Evolutionary conservation across 2,329 filamentous ascomycete species (phyloP).

Genomic region (Venturia carpophila): DNA sequence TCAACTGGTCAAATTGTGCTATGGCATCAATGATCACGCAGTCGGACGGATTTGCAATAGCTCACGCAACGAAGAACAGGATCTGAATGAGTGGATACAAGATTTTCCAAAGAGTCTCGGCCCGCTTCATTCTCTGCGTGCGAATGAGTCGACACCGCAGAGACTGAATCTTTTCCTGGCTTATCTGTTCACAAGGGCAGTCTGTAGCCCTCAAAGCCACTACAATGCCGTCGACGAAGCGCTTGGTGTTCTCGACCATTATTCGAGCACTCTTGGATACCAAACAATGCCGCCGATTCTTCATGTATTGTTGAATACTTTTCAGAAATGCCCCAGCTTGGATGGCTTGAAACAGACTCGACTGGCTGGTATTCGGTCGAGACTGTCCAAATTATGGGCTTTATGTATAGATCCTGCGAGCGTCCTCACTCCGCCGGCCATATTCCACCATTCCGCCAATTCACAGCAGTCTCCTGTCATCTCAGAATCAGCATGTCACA

Average conservation of each 20-base stretch:
- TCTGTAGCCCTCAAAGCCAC: constrained; percentile 9
- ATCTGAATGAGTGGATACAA: constrained; percentile 24
- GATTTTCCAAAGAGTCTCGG: constrained; percentile 8
- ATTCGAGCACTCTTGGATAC: constrained; percentile 24
- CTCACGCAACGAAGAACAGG: not conserved
- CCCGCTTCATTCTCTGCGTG: constrained; percentile 1
- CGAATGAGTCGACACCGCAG: constrained; percentile 14
- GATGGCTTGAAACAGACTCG: constrained; percentile 15
- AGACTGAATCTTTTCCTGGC: constrained; percentile 15
- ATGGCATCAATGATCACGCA: constrained; percentile 11
- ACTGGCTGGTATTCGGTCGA: constrained; percentile 13
- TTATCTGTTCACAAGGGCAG: constrained; percentile 10
- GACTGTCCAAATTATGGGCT: constrained; percentile 21
- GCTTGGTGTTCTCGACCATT: constrained; percentile 19
- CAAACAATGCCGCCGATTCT: constrained; percentile 25
- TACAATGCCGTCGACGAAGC: constrained; percentile 14
- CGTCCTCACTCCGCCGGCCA: not conserved
- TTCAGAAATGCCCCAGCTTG: not conserved
- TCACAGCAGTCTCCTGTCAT: not conserved
- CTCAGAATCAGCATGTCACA: not conserved
- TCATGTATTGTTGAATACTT: not conserved
- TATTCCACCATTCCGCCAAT: not conserved
- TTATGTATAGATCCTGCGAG: not conserved
- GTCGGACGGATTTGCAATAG: not conserved
- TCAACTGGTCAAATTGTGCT: constrained; percentile 20